Evolutionary conservation across 2,329 filamentous ascomycete species (phyloP).

Genomic region (Lachnellula willkommii): DNA sequence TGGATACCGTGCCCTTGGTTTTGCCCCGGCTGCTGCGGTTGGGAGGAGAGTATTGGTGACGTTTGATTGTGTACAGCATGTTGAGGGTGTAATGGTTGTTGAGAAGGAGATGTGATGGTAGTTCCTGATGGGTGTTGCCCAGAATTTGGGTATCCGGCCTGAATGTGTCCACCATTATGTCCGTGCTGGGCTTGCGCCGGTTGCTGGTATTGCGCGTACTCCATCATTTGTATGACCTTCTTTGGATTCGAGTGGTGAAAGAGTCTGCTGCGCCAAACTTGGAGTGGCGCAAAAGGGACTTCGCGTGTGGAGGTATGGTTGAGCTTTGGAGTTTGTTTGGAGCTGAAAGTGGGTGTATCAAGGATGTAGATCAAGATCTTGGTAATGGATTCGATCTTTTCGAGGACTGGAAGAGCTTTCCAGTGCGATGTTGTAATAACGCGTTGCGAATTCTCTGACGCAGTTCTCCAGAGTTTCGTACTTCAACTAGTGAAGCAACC

Average conservation of each 20-base stretch:
- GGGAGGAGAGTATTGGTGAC: constrained; percentile 74
- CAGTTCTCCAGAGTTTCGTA: constrained; percentile 22
- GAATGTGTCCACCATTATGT: constrained; percentile 52
- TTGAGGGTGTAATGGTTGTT: constrained; percentile 61
- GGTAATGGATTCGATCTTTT: constrained; percentile 10
- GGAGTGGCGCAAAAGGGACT: constrained; percentile 5
- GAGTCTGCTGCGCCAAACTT: constrained; percentile 5
- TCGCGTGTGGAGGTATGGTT: constrained; percentile 13
- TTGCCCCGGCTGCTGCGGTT: constrained; percentile 64
- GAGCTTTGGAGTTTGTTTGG: neutral
- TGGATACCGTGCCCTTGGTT: constrained; percentile 55
- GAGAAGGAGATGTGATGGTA: constrained; percentile 66
- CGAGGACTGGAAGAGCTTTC: constrained; percentile 1
- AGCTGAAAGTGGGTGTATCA: constrained; percentile 2
- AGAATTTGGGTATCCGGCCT: constrained; percentile 58
- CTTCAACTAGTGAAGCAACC: constrained; percentile 24
- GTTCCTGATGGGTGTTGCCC: constrained; percentile 45
- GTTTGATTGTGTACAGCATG: constrained; percentile 56
- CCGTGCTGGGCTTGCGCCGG: constrained; percentile 53
- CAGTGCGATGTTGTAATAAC: constrained; percentile 13
- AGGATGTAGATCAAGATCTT: neutral
- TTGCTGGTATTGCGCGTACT: constrained; percentile 70
- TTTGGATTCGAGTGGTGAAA: constrained; percentile 26
- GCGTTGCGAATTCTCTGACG: constrained; percentile 23
- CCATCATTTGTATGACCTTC: constrained; percentile 52